phyloP scores from a whole-genome alignment of 345 rosid species.

The Hypericum perforatum region DNA sequence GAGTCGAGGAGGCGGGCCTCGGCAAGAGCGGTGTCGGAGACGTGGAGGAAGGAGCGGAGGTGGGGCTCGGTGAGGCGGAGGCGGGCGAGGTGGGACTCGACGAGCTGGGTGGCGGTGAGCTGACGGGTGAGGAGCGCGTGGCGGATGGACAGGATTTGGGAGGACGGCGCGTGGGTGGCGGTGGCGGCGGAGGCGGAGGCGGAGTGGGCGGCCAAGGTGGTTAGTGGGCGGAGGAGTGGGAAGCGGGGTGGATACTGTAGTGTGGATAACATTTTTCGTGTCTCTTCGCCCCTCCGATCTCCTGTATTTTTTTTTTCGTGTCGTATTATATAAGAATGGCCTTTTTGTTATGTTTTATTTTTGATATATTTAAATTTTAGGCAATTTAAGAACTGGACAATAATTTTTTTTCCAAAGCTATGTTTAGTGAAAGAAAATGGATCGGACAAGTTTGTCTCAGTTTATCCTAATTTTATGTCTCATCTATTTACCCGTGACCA shows the following conservation, averaged over 20 bases:
- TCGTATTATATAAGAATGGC: too few relatives aligned
- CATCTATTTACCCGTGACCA: too few relatives aligned
- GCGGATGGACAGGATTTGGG: conserved; percentile 66
- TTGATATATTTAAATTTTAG: too few relatives aligned
- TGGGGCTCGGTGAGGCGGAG: conserved; percentile 61
- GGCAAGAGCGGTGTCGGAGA: conserved; percentile 39
- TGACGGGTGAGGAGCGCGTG: conserved; percentile 64
- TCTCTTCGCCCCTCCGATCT: too few relatives aligned
- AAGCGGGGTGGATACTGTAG: conserved; percentile 45
- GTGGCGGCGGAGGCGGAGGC: conserved; percentile 20
- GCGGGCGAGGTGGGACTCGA: conserved; percentile 62
- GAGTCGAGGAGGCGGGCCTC: conserved; percentile 49
- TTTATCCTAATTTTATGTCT: too few relatives aligned
- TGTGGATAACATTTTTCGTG: conserved; percentile 27
- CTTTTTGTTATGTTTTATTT: too few relatives aligned
- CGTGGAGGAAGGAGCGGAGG: conserved; percentile 66
- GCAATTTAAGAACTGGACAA: too few relatives aligned
- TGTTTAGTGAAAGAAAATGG: too few relatives aligned
- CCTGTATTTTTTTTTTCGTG: too few relatives aligned
- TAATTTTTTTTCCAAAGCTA: too few relatives aligned
- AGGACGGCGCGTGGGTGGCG: conserved; percentile 28
- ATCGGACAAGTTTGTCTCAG: too few relatives aligned
- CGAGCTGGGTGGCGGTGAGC: conserved; percentile 50
- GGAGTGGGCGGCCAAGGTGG: conserved; percentile 7
- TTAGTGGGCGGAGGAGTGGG: conserved; percentile 25